phyloP scores from a whole-genome alignment of 1,139 yeast species.

The Suhomyces maxii region DNA sequence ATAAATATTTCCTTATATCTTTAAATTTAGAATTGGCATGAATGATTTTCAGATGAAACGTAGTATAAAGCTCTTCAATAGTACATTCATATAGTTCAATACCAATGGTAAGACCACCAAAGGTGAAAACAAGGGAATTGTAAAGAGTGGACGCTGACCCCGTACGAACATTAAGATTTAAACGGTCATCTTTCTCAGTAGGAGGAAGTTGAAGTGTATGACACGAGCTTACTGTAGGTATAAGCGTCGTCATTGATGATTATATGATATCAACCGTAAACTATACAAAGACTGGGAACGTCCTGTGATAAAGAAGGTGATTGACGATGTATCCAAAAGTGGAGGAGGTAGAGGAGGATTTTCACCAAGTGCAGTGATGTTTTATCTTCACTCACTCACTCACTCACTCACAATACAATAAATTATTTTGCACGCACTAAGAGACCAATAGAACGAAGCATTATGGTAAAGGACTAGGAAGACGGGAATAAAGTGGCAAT shows the following conservation, averaged over 20 bases:
- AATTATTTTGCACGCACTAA: too few species aligned
- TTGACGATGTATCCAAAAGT: too few species aligned
- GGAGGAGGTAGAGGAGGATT: too few species aligned
- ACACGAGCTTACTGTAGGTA: slow-evolving; percentile 53
- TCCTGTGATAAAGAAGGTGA: too few species aligned
- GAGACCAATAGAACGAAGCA: too few species aligned
- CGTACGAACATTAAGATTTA: slow-evolving; percentile 57
- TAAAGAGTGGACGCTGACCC: slow-evolving; percentile 63
- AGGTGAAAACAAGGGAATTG: slow-evolving; percentile 59
- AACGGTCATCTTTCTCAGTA: slow-evolving; percentile 44
- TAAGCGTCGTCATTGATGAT: slow-evolving; percentile 40
- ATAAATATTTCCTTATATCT: slow-evolving; percentile 45
- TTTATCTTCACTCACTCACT: too few species aligned
- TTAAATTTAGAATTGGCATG: slow-evolving; percentile 27
- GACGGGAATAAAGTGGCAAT: too few species aligned
- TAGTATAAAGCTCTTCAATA: slow-evolving; percentile 28
- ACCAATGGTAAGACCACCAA: slow-evolving; percentile 70
- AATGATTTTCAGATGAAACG: slow-evolving; percentile 29
- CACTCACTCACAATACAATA: too few species aligned
- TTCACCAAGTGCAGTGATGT: too few species aligned
- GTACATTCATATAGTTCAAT: slow-evolving; percentile 44
- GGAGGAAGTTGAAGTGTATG: slow-evolving; percentile 50
- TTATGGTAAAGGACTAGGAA: too few species aligned
- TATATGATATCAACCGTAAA: too few species aligned
- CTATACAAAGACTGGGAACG: too few species aligned